phyloP scores from a whole-genome alignment of 352 stramenopile genomes.

The Globisporangium polare region DNA sequence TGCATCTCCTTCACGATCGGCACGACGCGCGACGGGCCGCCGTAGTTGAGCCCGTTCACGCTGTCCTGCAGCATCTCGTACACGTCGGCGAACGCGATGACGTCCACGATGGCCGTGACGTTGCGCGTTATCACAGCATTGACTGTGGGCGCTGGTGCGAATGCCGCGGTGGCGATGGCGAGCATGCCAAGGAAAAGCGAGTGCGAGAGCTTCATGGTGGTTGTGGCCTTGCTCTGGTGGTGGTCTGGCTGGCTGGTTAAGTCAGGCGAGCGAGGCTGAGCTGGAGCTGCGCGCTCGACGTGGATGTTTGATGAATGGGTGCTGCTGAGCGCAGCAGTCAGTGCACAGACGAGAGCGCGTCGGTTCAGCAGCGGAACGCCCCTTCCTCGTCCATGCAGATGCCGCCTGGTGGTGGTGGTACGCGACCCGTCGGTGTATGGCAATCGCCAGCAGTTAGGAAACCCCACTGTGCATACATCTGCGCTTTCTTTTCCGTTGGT shows the following conservation, averaged over 20 bases:
- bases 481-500: not conserved
- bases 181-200: not conserved
- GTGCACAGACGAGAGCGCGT: not conserved
- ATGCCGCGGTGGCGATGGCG: not conserved
- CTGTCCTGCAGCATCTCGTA: slow-evolving; percentile 71
- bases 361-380: not conserved
- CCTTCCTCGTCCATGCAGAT: not conserved
- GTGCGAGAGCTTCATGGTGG: not conserved
- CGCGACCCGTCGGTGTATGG: no score
- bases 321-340: not conserved
- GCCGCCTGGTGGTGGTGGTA: not conserved
- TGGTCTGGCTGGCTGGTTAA: no score
- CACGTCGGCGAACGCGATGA: slow-evolving; percentile 77
- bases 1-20: slow-evolving; percentile 56
- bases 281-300: not conserved
- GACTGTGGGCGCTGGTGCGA: not conserved
- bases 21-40: slow-evolving; percentile 63
- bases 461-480: not conserved
- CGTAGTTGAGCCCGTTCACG: slow-evolving; percentile 53
- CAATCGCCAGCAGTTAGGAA: not conserved
- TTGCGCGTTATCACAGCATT: slow-evolving; percentile 22
- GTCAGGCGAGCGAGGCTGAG: not conserved
- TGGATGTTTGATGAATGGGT: not conserved
- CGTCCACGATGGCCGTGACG: slow-evolving; percentile 46
- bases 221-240: no score